Evolutionary conservation across 805 yeast species (phyloP), one percentile per base, ranked within the genome.

Genomic region (Candida sakaeoensis): DNA sequence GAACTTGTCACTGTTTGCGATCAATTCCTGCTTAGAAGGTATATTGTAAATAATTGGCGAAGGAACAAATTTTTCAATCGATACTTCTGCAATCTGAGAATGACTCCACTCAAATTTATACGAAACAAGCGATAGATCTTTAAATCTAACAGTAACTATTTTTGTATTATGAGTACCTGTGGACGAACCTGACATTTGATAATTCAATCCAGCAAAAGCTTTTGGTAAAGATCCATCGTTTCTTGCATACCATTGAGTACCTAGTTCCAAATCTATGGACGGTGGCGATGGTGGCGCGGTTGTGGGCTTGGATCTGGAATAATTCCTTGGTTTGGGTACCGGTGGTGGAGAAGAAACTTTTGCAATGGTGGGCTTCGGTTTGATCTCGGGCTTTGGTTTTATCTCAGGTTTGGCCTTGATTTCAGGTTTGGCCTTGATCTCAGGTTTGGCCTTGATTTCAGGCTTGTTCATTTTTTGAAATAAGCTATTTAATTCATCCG

Each of bases 171-270:
- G 42, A 3, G 46, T 39, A 12, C 47, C 48, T 22, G 14, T 39
- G 17, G 23, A 18, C 3, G 52, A 39, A 28, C 36, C 49, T 2
- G 58, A 47, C 1, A 63, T 46, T 3, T 50, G 34, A 48, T 60
- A 68, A 42, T 63, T 65, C 24, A 65, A 52, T 0, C 71, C 71
- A 16, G 51, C 36, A 3, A 77, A 53, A 33, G 55, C 55, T 8
- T 43, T 36, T 1, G 81, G 81, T n/a, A 73, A 47, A 1, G 53
- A 38, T 3, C 55, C 49, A 4, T 54, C 49, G 4, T 54, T 49
- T 10, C 58, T 51, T 1, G 70, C 61, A 53, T 63, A 77, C 82
- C 82, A 77, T 1, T 72, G 71, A 0, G 69, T 50, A 0, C 52
- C 38, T 3, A 76, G 53, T 33, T 75, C 72, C 24, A 75, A 47